phyloP scores from a whole-genome alignment of 2,329 filamentous ascomycete species.

The Claviceps sp. region DNA sequence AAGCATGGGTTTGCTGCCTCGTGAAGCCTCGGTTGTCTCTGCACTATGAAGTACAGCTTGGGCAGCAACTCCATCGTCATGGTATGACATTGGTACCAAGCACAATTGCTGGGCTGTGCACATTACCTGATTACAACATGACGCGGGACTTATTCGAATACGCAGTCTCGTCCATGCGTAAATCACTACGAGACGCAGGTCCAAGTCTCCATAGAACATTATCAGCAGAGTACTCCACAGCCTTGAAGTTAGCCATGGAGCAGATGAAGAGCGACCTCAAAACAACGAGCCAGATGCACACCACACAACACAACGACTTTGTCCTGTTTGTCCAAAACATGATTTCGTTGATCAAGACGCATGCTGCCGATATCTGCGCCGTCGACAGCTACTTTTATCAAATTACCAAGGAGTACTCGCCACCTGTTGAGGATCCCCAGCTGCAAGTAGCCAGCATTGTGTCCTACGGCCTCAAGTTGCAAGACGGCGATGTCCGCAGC shows the following conservation, averaged over 20 bases:
- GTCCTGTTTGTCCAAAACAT: constrained; percentile 38
- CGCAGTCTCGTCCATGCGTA: constrained; percentile 37
- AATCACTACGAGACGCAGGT: constrained; percentile 27
- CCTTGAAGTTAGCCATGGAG: constrained; percentile 35
- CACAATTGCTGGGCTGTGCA: constrained; percentile 21
- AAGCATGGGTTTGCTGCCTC: constrained; percentile 40
- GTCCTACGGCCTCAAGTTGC: constrained; percentile 40
- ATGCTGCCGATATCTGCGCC: constrained; percentile 38
- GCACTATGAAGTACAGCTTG: constrained; percentile 36
- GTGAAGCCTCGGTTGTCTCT: constrained; percentile 34
- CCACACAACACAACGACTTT: constrained; percentile 31
- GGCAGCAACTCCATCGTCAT: constrained; percentile 28
- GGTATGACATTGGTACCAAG: constrained; percentile 30
- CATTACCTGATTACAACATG: constrained; percentile 32
- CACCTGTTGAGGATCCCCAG: constrained; percentile 40
- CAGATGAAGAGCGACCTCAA: constrained; percentile 39
- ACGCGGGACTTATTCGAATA: constrained; percentile 37
- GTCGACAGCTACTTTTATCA: constrained; percentile 44
- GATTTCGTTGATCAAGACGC: constrained; percentile 39
- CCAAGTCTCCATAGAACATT: constrained; percentile 22
- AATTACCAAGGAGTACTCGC: constrained; percentile 41
- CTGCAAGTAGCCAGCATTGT: constrained; percentile 42
- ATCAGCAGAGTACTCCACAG: constrained; percentile 27
- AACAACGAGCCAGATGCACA: constrained; percentile 17
- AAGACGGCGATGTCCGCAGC: constrained; percentile 35